These are phyloP conservation scores for Phyllosticta ampelicida DNA, from an alignment of 2,329 filamentous ascomycete genomes.

Conservation along the genomic window DNA sequence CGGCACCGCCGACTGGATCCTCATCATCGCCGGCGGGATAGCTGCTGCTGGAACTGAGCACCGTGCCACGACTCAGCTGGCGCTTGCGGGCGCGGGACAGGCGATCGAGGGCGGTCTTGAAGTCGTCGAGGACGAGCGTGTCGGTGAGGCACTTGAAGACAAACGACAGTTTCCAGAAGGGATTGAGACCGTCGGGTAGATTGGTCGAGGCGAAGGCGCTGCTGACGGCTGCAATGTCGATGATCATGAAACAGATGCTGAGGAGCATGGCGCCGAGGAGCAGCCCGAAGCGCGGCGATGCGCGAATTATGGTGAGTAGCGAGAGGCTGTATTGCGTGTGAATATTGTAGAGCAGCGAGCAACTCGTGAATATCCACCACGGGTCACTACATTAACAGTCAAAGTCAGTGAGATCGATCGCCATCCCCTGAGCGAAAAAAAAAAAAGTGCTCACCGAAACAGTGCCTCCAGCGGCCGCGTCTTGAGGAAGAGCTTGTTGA, in stretches of 20 bases:
- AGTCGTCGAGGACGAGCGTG: constrained; percentile 56
- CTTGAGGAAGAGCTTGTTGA: constrained; percentile 41
- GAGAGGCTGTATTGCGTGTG: constrained; percentile 51
- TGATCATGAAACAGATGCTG: constrained; percentile 48
- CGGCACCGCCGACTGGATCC: not conserved
- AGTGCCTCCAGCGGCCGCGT: constrained; percentile 51
- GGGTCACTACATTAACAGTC: constrained; percentile 40
- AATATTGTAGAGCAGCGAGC: constrained; percentile 52
- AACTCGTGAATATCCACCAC: constrained; percentile 56
- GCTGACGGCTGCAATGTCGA: constrained; percentile 52
- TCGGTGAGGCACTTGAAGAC: constrained; percentile 60
- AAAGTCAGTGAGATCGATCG: not conserved
- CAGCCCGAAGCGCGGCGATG: constrained; percentile 54
- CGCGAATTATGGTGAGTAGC: constrained; percentile 45
- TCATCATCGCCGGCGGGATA: not conserved
- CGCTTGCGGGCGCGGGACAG: constrained; percentile 15
- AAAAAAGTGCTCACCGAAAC: constrained; percentile 36
- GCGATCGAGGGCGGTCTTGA: constrained; percentile 48
- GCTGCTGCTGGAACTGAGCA: not conserved
- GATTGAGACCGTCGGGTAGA: constrained; percentile 47
- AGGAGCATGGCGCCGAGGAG: constrained; percentile 51
- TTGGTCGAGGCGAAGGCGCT: constrained; percentile 28
- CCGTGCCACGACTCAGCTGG: not conserved
- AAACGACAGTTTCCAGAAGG: constrained; percentile 54
- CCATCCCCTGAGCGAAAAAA: not conserved